phyloP scores from a whole-genome alignment of 129 eudicot genomes.

The Saposhnikovia divaricata region DNA sequence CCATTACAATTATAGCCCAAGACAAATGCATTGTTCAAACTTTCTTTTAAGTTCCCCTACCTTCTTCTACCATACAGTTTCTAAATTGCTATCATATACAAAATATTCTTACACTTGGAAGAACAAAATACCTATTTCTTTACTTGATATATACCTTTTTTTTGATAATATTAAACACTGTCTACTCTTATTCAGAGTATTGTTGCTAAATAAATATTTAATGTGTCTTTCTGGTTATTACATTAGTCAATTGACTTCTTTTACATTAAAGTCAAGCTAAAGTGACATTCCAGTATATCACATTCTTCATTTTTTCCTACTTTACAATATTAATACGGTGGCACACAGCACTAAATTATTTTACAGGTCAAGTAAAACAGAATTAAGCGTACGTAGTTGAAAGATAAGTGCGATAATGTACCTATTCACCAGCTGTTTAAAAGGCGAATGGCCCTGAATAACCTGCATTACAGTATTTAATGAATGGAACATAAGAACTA shows the following conservation, averaged over 20 bases:
- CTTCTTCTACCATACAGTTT: not conserved
- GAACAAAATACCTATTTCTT: not conserved
- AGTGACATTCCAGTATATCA: not conserved
- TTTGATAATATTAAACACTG: not conserved
- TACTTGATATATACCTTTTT: not conserved
- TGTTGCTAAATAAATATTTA: not conserved
- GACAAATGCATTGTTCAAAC: not conserved
- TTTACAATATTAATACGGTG: not conserved
- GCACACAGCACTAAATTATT: not conserved
- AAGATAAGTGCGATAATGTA: not conserved
- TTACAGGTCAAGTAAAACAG: not conserved
- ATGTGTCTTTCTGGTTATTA: not conserved
- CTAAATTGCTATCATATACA: not conserved
- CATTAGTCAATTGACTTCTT: not conserved
- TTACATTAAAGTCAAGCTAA: not conserved
- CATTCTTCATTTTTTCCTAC: not conserved
- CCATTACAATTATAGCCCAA: not conserved
- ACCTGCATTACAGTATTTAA: slow-evolving; percentile 32
- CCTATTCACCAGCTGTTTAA: slow-evolving; percentile 50
- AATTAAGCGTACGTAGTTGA: not conserved
- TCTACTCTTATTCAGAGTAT: not conserved
- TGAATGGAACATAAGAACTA: not conserved
- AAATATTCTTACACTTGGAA: not conserved
- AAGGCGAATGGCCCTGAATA: slow-evolving; percentile 66
- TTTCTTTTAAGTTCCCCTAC: not conserved